Base-by-base conservation (phyloP, 495 filamentous ascomycete genomes). In the Durotheca rogersii region DNA sequence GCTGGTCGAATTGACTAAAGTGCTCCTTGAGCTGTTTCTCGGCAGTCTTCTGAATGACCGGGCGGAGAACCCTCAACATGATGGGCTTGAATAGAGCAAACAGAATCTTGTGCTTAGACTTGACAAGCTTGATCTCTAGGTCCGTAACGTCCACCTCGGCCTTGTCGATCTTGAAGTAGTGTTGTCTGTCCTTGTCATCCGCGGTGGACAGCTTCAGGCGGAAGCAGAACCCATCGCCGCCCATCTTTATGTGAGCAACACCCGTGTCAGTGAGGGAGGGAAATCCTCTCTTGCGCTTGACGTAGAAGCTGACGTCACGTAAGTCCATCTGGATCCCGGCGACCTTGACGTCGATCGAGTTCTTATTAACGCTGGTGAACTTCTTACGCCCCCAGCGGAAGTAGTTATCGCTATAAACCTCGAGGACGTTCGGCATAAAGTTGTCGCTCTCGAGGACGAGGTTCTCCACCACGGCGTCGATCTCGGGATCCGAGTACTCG, bases 281-380 rank as follows among this genome's bases (percentile, higher is more conserved):
- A 76, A 96, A 96, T 33, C 94, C 94, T 65, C 94, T 76, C 79
- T 98, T 98, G 72, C 85, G 87, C 71, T 94, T 90, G 74, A 98
- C 79, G 67, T 96, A 92, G 76, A 94, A 98, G 74, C 85, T 87
- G 41, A 98, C 87, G 68, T 97, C 93, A 55, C 80, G 76, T 60
- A 92, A 68, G 52, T 91, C 88, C 78, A 87, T 87, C 72, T 98
- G 93, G 41, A 97, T 81, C 14, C 91, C 90, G 40, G 89, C 93
- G 4, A 88, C 86, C 29, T 87, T 86, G 34, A 97, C 75, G 76
- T 91, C 84, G 31, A 89, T 73, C 58, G 87, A 85, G 69, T 95
- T 89, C 67, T 85, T 83, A 57, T 81, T 84, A 73, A 82, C 89
- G 80, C 78, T 95, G 14, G 67, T 56, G 16, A 69, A 40, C 66